Evolutionary conservation across 495 filamentous ascomycete genomes (phyloP), one percentile per base, ranked within the genome.

Genomic region (Stereocaulon alpinum): DNA sequence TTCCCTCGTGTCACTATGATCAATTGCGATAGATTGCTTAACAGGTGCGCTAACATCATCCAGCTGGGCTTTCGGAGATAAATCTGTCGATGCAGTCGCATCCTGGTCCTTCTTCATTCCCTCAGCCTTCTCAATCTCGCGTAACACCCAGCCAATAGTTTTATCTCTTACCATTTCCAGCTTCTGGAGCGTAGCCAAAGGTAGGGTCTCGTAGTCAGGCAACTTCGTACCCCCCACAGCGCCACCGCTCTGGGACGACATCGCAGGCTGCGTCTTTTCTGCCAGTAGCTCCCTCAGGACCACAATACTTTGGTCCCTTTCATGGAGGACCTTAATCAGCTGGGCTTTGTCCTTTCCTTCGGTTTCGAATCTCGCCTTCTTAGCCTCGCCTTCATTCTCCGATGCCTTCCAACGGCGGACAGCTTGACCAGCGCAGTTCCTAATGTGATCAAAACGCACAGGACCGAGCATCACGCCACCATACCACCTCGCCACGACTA

Each of bases 401-500:
- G 34, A 37, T n/a, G 20, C 18, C 20, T 15, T 15, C 61, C 66
- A 72, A 22, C 63, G 67, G 50, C 48, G 37, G 29, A 78, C 65
- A 1, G 72, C 74, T 40, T 67, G 69, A 40, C 66, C 65, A 14
- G 73, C 75, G 30, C 45, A 62, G 29, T 61, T 65, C 54, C 74
- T 70, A 24, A 78, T 73, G 58, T 76, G 74, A 27, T 66, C 69
- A 54, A 77, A 78, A 24, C 76, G 55, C 15, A 74, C 64, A 14
- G 74, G 74, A 9, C 76, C 76, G 27, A 78, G 63, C 63, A 75
- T 68, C 0, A 70, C 58, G 1, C 76, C 76, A 4, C 75, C 74
- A 61, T 72, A 77, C 76, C 75, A 77, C 45, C 76, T 59, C 24
- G 75, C 76, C 27, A 78, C 76, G 2, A 76, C 70, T 14, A 75